Percentiles rank a stretch among this genome's conserved stretches.
Evolutionary conservation across 2,329 filamentous ascomycete genomes (phyloP).

Genomic region (Aspergillus amoenus): DNA sequence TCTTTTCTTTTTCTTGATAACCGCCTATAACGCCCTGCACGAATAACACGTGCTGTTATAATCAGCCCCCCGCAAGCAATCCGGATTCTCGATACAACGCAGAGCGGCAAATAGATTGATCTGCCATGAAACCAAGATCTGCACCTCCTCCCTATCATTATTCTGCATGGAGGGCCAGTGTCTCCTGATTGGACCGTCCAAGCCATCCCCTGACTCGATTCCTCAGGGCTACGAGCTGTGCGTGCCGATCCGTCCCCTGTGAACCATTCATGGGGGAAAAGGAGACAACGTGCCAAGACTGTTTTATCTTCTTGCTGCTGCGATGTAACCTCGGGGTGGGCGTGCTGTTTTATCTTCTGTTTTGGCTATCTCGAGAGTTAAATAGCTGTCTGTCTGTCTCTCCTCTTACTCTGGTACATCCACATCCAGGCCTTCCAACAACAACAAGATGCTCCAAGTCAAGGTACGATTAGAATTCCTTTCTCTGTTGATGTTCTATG

Average conservation of each 20-base stretch:
- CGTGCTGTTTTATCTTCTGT: not conserved
- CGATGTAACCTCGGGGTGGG: constrained; percentile 4
- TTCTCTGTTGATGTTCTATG: no score
- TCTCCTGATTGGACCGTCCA: not conserved
- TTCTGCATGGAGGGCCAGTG: not conserved
- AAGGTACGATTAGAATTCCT: not conserved
- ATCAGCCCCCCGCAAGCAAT: not conserved
- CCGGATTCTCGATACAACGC: not conserved
- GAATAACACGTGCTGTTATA: not conserved
- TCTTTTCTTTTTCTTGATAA: no score
- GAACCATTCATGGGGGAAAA: not conserved
- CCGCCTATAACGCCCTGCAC: no score
- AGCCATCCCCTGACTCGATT: not conserved
- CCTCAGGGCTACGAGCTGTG: not conserved
- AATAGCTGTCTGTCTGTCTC: not conserved
- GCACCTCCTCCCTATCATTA: not conserved
- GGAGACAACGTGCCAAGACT: not conserved
- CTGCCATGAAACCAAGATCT: not conserved
- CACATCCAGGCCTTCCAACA: not conserved
- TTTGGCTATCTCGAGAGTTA: not conserved
- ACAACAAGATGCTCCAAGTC: not conserved
- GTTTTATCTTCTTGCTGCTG: not conserved
- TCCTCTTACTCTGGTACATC: not conserved
- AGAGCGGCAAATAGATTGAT: not conserved
- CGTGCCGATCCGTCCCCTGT: not conserved